phyloP scores from a whole-genome alignment of 345 rosid genomes.

The Arabis hirsuta region DNA sequence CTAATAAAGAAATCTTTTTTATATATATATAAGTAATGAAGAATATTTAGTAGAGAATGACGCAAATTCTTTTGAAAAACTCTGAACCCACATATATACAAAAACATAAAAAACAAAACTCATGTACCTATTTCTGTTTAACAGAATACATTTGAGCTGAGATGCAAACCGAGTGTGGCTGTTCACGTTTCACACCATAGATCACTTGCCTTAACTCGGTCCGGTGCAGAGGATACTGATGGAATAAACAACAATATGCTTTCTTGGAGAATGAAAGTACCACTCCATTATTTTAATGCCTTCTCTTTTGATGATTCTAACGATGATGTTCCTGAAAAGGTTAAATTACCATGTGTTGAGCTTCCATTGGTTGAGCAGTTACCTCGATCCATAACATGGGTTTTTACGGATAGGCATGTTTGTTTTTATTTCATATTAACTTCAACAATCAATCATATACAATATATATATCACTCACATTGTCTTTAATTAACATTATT shows the following conservation, averaged over 20 bases:
- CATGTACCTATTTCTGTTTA: slow-evolving; percentile 8
- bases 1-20: too few species aligned
- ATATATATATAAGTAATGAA: too few species aligned
- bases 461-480: slow-evolving; percentile 2
- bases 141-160: slow-evolving; percentile 21
- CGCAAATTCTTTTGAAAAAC: too few species aligned
- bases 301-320: neutral
- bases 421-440: neutral
- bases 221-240: neutral
- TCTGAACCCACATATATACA: neutral
- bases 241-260: slow-evolving; percentile 1
- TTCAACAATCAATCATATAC: neutral
- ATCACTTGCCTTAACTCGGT: neutral
- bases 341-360: neutral
- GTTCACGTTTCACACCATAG: neutral
- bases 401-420: slow-evolving; percentile 24
- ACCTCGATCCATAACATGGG: slow-evolving; percentile 23
- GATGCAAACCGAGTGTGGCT: neutral
- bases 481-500: neutral
- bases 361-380: slow-evolving; percentile 32
- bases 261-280: slow-evolving; percentile 2
- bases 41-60: too few species aligned
- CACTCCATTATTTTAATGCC: neutral
- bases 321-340: neutral
- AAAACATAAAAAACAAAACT: neutral